Base-by-base conservation (phyloP, 192 early-diverging fungal genomes). In the Coemansia reversa region DNA sequence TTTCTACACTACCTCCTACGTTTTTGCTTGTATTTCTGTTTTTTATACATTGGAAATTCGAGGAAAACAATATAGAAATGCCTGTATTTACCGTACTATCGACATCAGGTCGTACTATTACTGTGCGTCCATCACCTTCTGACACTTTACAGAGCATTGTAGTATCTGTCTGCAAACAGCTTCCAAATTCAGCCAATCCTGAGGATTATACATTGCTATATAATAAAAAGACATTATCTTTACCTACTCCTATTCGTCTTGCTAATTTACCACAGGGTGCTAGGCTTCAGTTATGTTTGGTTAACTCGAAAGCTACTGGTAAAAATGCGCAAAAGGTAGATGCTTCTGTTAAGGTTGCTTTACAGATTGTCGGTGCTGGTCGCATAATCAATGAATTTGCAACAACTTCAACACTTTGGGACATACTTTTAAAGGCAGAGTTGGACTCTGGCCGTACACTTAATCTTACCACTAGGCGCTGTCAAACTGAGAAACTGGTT, bases 241-340 rank as follows among this genome's bases (percentile, higher is more conserved):
- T 90, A 20, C 85, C 91, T 6, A 76, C 91, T 9, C 82, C 88
- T 1, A 81, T 94, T 18, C 87, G 92, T 32, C 90, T 93, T 75
- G 90, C 91, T 29, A 93, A 92, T 66, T 73, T 95, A 30, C 88
- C 92, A 3, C 76, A 88, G 3, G 90, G 90, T 14, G 92, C 92
- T 51, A 92, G 87, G 60, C 84, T 95, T 7, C 79, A 78, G 32
- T 77, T 95, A 18, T 60, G 49, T 23, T 55, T 67, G 5, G 60
- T 58, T 9, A 58, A 23, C 0, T 1, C n/a, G 27, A 52, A 47
- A 60, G 45, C 2, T 51, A 19, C 47, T 12, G 48, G 65, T 19
- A 58, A 58, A 19, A 14, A 0, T 7, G 11, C 48, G 23, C 18
- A 61, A 39, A 29, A 49, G 48, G 12, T 60, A 58, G 61, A 56